Percentiles rank a stretch among this genome's conserved stretches.
phyloP scores from a whole-genome alignment of 441 rosid species.

The Gossypium davidsonii region DNA sequence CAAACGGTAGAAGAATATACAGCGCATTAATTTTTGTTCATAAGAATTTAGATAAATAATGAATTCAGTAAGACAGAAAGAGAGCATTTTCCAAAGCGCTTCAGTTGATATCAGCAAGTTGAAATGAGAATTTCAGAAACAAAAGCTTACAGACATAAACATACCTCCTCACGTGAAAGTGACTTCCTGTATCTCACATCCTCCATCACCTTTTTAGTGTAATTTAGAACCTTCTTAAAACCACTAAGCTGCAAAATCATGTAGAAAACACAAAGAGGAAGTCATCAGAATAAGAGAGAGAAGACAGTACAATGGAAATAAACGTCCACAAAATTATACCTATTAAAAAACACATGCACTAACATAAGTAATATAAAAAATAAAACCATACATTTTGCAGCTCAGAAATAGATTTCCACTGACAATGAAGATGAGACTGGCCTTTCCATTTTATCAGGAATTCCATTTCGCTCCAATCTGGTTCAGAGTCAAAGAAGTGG shows the following conservation, averaged over 20 bases:
- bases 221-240: slow-evolving; percentile 92
- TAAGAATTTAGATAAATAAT: slow-evolving; percentile 4
- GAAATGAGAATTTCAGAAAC: slow-evolving; percentile 7
- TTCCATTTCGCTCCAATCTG: slow-evolving; percentile 89
- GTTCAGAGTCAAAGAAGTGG: slow-evolving; percentile 70
- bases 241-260: slow-evolving; percentile 83
- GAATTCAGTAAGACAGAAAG: background rate
- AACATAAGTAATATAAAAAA: slow-evolving; percentile 10
- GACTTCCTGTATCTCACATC: slow-evolving; percentile 73
- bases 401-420: slow-evolving; percentile 83
- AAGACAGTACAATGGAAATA: background rate
- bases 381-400: slow-evolving; percentile 69
- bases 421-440: slow-evolving; percentile 97
- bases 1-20: background rate
- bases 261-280: slow-evolving; percentile 1
- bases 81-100: background rate
- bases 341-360: slow-evolving; percentile 3
- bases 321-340: background rate
- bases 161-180: slow-evolving; percentile 97
- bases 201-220: slow-evolving; percentile 84
- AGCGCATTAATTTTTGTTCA: background rate
- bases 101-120: background rate
- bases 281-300: slow-evolving; percentile 15
- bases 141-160: background rate
- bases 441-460: slow-evolving; percentile 99